Base-by-base conservation (phyloP, 129 eudicot species). In the Scalesia atractyloides region DNA sequence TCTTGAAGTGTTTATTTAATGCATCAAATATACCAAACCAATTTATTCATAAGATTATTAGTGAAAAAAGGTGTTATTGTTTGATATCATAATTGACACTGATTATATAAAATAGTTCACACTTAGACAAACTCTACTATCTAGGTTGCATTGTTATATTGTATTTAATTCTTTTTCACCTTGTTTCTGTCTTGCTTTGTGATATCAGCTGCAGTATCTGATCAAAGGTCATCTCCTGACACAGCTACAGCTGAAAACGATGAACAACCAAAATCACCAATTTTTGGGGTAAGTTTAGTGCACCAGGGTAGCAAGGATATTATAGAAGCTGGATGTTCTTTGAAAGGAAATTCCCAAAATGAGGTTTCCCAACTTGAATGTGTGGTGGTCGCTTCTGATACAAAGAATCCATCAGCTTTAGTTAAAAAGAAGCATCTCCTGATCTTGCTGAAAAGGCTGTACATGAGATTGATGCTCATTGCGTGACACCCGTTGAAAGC, bases 251-350 rank as follows among this genome's bases (percentile, higher is more conserved):
- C 77, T 43, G 86, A 63, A 49, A 61, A 71, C 11, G 72, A 78
- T 50, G 84, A 81, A 48, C 74, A 73, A 76, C 83, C 68, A 37
- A 82, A 70, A 34, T 49, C 83, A 79, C 80, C 84, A 18, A 74
- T 73, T 60, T 60, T 60, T 57, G 86, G 82, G 77, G 74, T 66
- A 66, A 78, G 50, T 48, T 53, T 71, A 50, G 68, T 68, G 68
- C 73, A 75, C 47, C 50, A 30, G 41, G 78, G 71, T 75, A 73
- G 72, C 74, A 81, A 71, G 44, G 82, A 47, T 39, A 76, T 37
- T 50, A 58, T 14, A 22, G 82, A 78, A 64, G 62, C 30, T 43
- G 80, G 66, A 76, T 54, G 50, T 15, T 57, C 34, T 19, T 19
- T n/a, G 68, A 82, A 76, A 39, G 80, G 80, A 41, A 73, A 60